These are phyloP conservation scores for Cyamopsis tetragonoloba DNA, from an alignment of 306 rosid species.

Conservation along the genomic window DNA sequence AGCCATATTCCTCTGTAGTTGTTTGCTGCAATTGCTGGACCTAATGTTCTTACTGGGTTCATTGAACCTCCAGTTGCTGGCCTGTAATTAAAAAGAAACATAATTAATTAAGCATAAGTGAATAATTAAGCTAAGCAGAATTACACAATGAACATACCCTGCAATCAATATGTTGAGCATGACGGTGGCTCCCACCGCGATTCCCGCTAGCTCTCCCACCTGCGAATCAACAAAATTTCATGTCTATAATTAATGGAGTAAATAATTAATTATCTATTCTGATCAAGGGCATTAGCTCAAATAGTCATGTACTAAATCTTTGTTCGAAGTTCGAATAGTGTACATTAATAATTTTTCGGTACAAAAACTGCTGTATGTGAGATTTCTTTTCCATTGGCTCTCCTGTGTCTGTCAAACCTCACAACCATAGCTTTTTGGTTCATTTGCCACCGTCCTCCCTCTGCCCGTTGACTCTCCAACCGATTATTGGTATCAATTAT, in stretches of 20 bases:
- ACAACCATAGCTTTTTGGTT: background rate
- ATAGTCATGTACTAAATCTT: no score
- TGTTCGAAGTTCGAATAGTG: no score
- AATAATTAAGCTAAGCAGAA: no score
- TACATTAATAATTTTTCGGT: no score
- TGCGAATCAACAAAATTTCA: conserved; percentile 14
- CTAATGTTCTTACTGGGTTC: conserved; percentile 82
- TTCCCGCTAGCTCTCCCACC: conserved; percentile 86
- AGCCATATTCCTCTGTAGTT: conserved; percentile 76
- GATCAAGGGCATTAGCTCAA: no score
- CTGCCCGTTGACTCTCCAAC: no score
- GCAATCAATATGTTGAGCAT: conserved; percentile 79
- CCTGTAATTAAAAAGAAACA: conserved; percentile 25
- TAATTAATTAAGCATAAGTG: background rate
- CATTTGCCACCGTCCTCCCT: no score
- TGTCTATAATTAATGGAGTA: no score
- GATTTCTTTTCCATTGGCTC: background rate
- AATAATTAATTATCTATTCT: no score
- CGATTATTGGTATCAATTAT: background rate
- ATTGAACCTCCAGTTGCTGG: conserved; percentile 68
- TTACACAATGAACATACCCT: conserved; percentile 44
- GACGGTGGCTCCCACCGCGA: conserved; percentile 80
- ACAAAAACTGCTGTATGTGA: background rate
- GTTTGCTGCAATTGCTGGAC: conserved; percentile 76
- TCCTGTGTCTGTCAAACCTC: no score